Base-by-base conservation (phyloP, 78 protist genomes). In the Tieghemostelium lacteum region DNA sequence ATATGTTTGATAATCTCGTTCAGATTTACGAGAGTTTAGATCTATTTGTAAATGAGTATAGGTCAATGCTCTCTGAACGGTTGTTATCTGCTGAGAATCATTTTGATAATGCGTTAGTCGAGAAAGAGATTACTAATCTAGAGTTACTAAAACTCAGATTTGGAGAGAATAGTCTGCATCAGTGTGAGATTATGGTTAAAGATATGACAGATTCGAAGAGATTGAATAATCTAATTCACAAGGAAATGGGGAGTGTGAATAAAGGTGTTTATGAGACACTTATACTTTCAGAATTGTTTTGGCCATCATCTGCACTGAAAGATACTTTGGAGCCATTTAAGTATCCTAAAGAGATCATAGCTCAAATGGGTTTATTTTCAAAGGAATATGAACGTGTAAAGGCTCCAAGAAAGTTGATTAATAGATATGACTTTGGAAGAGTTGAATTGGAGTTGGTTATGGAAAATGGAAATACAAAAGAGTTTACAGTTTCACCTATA, bases 131-230 rank as follows among this genome's bases (percentile, higher is more conserved):
- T 50, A 70, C 73, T 37, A 92, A 50, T 45, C 45, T 94, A 3
- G 98, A 96, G 62, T 64, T 95, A 49, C 69, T 96, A 42, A 96
- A 96, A 72, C 57, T 93, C 31, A 86, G 97, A n/a, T 96, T 96
- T 62, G 98, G 98, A n/a, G 98, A 96, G 42, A 16, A 31, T 17
- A 31, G 75, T 37, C 24, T 96, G 50, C 76, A 66, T 22, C 36
- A 24, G 29, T 94, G 97, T 73, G 97, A 96, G 36, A 78, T 96
- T 55, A 96, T 96, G 97, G 61, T 96, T 33, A 58, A 65, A 39
- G 98, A 96, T 75, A 45, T 96, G n/a, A 24, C 86, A 29, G 98
- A 96, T 34, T 94, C 96, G 17, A 87, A 80, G 66, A 73, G 97
- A 34, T 19, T 94, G 61, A 73, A 85, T 69, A 67, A 26, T 28